phyloP scores from a whole-genome alignment of 345 rosid genomes.

The Bretschneidera sinensis region DNA sequence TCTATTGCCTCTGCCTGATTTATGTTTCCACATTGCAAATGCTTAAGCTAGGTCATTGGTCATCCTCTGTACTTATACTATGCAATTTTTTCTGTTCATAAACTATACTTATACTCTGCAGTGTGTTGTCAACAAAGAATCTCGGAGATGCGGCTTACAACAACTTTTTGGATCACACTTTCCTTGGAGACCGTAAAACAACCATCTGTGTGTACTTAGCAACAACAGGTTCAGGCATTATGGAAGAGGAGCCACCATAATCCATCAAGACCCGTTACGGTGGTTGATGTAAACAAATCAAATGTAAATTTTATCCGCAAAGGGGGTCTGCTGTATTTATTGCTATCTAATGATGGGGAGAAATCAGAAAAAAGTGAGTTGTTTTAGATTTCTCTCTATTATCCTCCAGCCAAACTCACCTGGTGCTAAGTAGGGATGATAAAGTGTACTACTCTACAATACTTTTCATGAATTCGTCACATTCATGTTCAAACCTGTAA shows the following conservation, averaged over 20 bases:
- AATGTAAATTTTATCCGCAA: neutral
- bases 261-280: slow-evolving; percentile 72
- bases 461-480: too few species aligned
- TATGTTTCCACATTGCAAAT: neutral
- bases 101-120: slow-evolving; percentile 19
- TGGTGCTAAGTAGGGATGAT: too few species aligned
- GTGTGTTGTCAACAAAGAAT: slow-evolving; percentile 89
- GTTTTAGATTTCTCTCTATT: too few species aligned
- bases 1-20: neutral
- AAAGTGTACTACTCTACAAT: too few species aligned
- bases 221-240: slow-evolving; percentile 71
- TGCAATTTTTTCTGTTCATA: neutral
- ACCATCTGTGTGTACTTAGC: slow-evolving; percentile 61
- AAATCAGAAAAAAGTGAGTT: too few species aligned
- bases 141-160: slow-evolving; percentile 54
- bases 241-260: slow-evolving; percentile 90
- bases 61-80: neutral
- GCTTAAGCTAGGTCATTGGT: too few species aligned
- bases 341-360: too few species aligned
- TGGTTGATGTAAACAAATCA: slow-evolving; percentile 34
- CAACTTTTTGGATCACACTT: slow-evolving; percentile 84
- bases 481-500: too few species aligned
- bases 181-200: slow-evolving; percentile 63
- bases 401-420: too few species aligned
- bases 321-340: neutral